phyloP scores from a whole-genome alignment of 1,284 basidiomycete genomes.

The Melampsora occidentalis region DNA sequence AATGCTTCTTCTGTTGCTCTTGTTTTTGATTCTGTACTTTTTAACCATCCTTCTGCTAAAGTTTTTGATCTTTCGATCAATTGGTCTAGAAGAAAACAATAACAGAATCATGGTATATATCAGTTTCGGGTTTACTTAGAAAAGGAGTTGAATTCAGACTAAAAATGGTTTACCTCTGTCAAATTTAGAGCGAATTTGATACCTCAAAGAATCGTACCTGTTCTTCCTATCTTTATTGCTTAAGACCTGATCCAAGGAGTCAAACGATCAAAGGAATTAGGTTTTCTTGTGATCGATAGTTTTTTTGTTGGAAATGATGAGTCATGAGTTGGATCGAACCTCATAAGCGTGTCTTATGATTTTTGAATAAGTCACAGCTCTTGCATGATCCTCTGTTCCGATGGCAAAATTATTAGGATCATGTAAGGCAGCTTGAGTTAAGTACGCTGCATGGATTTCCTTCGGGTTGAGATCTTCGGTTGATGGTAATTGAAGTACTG shows the following conservation, averaged over 20 bases:
- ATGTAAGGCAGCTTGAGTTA: background rate
- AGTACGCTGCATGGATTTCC: background rate
- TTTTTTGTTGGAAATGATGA: background rate
- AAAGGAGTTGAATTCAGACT: background rate
- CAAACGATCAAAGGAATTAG: too few species aligned
- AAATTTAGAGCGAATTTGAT: background rate
- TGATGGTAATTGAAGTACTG: background rate
- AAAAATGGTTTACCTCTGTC: background rate
- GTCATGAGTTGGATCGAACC: background rate
- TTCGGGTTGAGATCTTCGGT: background rate
- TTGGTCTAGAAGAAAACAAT: background rate
- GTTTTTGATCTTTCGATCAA: slow-evolving; percentile 22
- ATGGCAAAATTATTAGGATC: background rate
- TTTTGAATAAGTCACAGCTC: slow-evolving; percentile 4
- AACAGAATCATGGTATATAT: background rate
- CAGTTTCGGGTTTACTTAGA: background rate
- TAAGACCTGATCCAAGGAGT: background rate
- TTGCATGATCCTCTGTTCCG: background rate
- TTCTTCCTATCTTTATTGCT: background rate
- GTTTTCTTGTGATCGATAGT: too few species aligned
- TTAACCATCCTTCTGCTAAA: slow-evolving; percentile 28
- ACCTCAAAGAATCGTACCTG: background rate
- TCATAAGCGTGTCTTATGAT: background rate
- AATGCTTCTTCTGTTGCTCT: background rate
- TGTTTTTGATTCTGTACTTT: slow-evolving; percentile 32